These are phyloP conservation scores for Adansonia grandidieri DNA, from an alignment of 441 rosid species.

Conservation along the genomic window DNA sequence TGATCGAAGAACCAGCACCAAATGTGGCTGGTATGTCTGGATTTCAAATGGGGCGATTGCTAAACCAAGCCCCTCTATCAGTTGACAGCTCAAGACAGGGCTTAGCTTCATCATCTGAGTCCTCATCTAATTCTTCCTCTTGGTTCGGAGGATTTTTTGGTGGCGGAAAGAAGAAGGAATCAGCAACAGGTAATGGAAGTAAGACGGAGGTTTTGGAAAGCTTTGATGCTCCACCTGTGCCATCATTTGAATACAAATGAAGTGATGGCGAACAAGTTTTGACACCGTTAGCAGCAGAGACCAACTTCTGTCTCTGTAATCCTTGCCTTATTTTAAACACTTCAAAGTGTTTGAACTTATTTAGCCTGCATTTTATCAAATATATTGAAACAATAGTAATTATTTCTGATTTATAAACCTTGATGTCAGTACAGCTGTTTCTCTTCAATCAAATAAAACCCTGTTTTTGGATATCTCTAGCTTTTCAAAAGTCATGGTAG, in stretches of 20 bases:
- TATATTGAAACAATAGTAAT: not conserved
- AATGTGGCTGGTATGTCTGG: slow-evolving; percentile 39
- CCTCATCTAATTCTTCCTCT: slow-evolving; percentile 32
- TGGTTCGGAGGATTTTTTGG: slow-evolving; percentile 61
- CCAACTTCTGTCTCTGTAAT: not conserved
- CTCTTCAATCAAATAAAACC: not conserved
- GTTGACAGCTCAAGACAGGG: slow-evolving; percentile 33
- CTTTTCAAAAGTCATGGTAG: not conserved
- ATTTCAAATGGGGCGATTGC: slow-evolving; percentile 45
- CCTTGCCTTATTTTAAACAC: not conserved
- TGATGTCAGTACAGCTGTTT: not conserved
- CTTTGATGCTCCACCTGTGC: slow-evolving; percentile 51
- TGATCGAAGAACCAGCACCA: slow-evolving; percentile 51
- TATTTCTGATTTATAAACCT: not conserved
- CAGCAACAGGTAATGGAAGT: slow-evolving; percentile 29
- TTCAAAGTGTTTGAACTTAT: not conserved
- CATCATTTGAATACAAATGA: slow-evolving; percentile 53
- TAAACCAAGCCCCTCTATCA: slow-evolving; percentile 40
- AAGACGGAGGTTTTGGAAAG: slow-evolving; percentile 54
- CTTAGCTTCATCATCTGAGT: slow-evolving; percentile 12
- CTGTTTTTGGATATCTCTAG: not conserved
- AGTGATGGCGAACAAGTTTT: not conserved
- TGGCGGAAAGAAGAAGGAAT: slow-evolving; percentile 44
- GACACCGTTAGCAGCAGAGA: not conserved
- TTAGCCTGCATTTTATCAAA: not conserved